These are phyloP conservation scores for Aspergillus melleus DNA, from an alignment of 2,329 filamentous ascomycete genomes.

Conservation along the genomic window DNA sequence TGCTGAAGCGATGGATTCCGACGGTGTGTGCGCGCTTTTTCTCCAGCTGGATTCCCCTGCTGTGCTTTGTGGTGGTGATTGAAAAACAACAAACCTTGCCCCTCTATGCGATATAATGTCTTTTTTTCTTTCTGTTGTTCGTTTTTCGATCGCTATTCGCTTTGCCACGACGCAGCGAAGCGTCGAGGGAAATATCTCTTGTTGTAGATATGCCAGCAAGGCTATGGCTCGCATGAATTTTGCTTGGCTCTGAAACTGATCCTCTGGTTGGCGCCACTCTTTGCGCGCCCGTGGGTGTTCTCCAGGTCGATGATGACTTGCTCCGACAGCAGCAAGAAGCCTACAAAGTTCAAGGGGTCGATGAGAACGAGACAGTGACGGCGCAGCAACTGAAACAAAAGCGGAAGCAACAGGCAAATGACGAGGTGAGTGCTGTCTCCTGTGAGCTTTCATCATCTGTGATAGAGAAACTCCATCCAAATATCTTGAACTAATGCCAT, in stretches of 20 bases:
- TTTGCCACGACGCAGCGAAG: not conserved
- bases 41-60: constrained; percentile 15
- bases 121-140: not conserved
- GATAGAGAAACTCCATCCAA: not conserved
- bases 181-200: constrained; percentile 5
- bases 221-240: constrained; percentile 18
- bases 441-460: not conserved
- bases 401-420: constrained; percentile 52
- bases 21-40: constrained; percentile 48
- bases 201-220: constrained; percentile 17
- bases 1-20: constrained; percentile 72
- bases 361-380: constrained; percentile 51
- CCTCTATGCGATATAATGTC: not conserved
- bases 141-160: constrained; percentile 7
- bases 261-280: constrained; percentile 26
- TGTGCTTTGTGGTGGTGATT: constrained; percentile 14
- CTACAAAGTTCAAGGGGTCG: constrained; percentile 61
- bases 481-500: not conserved
- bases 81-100: constrained; percentile 9
- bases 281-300: constrained; percentile 31
- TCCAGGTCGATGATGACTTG: constrained; percentile 60
- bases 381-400: constrained; percentile 54
- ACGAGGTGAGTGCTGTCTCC: constrained; percentile 46
- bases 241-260: constrained; percentile 35
- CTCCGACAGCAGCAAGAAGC: constrained; percentile 62